Percentiles rank a stretch among this genome's conserved stretches.
Evolutionary conservation across 2,329 filamentous ascomycete genomes (phyloP).

Genomic region (Xenoacremonium recifei): DNA sequence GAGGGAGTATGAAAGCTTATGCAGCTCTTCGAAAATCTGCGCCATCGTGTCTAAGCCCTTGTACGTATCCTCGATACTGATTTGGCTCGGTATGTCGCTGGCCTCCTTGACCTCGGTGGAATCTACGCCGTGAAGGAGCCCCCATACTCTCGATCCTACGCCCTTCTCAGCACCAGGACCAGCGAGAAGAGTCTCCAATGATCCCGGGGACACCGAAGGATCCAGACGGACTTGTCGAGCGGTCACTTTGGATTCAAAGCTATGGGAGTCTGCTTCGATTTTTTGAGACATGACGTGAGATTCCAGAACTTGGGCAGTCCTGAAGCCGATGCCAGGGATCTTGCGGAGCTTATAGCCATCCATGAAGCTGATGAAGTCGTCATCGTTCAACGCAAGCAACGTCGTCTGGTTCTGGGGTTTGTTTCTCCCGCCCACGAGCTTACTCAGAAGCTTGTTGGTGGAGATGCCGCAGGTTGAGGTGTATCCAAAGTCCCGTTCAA

Average conservation of each 20-base stretch:
- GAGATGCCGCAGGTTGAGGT: slow-evolving; percentile 86
- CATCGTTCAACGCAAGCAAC: slow-evolving; percentile 63
- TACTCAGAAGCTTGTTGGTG: slow-evolving; percentile 82
- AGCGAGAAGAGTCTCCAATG: slow-evolving; percentile 67
- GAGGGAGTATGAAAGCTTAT: slow-evolving; percentile 66
- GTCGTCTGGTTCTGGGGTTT: slow-evolving; percentile 90
- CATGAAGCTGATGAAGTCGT: slow-evolving; percentile 65
- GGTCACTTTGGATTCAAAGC: slow-evolving; percentile 49
- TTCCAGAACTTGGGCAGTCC: slow-evolving; percentile 50
- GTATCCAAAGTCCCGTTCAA: slow-evolving; percentile 78
- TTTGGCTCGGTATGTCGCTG: slow-evolving; percentile 74
- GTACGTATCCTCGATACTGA: slow-evolving; percentile 95
- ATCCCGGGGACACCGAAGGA: slow-evolving; percentile 59
- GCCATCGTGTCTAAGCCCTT: slow-evolving; percentile 63
- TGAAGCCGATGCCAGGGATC: slow-evolving; percentile 83
- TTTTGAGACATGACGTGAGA: slow-evolving; percentile 48
- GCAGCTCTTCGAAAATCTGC: slow-evolving; percentile 66
- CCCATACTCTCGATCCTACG: slow-evolving; percentile 73
- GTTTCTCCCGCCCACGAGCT: slow-evolving; percentile 78
- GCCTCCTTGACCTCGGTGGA: slow-evolving; percentile 69
- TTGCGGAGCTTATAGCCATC: slow-evolving; percentile 74
- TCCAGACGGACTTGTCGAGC: slow-evolving; percentile 64
- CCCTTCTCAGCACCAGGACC: slow-evolving; percentile 70
- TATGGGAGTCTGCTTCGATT: slow-evolving; percentile 32
- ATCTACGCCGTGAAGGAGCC: slow-evolving; percentile 78